These are phyloP conservation scores for Colletotrichum lentis DNA, from an alignment of 2,329 filamentous ascomycete species.

Conservation along the genomic window DNA sequence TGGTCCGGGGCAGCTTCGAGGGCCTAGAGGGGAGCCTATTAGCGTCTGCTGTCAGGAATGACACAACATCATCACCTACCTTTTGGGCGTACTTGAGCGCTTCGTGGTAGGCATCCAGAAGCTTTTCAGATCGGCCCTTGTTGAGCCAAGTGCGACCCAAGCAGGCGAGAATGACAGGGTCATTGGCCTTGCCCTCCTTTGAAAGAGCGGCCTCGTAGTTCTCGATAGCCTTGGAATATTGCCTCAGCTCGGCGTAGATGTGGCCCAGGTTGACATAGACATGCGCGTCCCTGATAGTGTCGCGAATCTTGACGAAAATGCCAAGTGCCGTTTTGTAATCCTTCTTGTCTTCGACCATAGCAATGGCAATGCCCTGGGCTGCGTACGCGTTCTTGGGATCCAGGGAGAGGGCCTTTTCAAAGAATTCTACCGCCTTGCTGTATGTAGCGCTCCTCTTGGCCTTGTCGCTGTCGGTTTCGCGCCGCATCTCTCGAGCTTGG, in stretches of 20 bases:
- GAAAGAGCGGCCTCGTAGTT: slow-evolving; percentile 88
- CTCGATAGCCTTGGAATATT: slow-evolving; percentile 91
- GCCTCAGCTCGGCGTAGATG: slow-evolving; percentile 87
- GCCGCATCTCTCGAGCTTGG: slow-evolving; percentile 91
- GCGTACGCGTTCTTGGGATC: slow-evolving; percentile 96
- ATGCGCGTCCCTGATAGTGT: slow-evolving; percentile 86
- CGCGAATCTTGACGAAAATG: slow-evolving; percentile 88
- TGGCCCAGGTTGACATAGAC: slow-evolving; percentile 95
- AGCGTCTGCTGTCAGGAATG: slow-evolving; percentile 33
- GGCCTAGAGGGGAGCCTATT: slow-evolving; percentile 59
- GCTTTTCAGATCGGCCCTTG: slow-evolving; percentile 72
- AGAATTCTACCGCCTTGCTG: slow-evolving; percentile 94
- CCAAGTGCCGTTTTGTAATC: slow-evolving; percentile 83
- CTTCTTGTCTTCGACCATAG: slow-evolving; percentile 92
- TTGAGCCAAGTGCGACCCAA: slow-evolving; percentile 88
- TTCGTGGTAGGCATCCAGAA: slow-evolving; percentile 65
- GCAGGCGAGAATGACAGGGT: slow-evolving; percentile 82
- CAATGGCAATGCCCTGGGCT: slow-evolving; percentile 94
- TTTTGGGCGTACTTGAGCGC: slow-evolving; percentile 69
- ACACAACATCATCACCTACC: slow-evolving; percentile 51
- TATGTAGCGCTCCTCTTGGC: slow-evolving; percentile 89
- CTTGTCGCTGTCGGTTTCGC: slow-evolving; percentile 87
- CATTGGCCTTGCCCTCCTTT: slow-evolving; percentile 76
- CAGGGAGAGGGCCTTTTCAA: slow-evolving; percentile 95
- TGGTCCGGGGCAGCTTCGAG: slow-evolving; percentile 82